Conservation (phyloP, 176 grass and related monocot genomes). For the Leersia perrieri region DNA sequence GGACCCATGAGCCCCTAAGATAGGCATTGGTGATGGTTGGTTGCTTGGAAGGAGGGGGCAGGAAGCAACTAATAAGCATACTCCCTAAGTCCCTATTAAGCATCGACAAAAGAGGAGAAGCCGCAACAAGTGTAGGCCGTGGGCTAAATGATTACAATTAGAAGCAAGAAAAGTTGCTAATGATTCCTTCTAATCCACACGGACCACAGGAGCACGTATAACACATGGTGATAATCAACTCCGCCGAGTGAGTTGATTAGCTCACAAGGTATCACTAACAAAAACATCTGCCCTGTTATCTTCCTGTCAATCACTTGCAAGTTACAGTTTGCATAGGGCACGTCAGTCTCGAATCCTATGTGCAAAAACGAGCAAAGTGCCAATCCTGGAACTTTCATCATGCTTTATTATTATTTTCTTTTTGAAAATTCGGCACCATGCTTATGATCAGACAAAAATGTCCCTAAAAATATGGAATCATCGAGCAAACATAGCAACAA, state of each 20-base stretch:
- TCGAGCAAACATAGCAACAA: background rate
- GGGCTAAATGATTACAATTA: constrained; percentile 14
- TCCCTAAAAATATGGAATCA: background rate
- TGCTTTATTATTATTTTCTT: background rate
- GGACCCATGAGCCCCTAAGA: background rate
- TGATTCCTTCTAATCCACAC: constrained; percentile 25
- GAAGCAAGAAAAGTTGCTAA: constrained; percentile 22
- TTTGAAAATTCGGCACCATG: background rate
- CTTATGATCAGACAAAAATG: too few relatives aligned
- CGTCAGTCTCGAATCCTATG: constrained; percentile 1
- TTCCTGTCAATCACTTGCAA: constrained; percentile 9
- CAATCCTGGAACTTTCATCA: background rate
- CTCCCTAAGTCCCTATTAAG: too few relatives aligned
- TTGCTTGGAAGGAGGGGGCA: constrained; percentile 44
- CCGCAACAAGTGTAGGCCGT: background rate
- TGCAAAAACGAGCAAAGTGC: background rate
- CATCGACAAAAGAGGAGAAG: constrained; percentile 9
- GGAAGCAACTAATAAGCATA: constrained; percentile 27
- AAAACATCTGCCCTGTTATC: background rate
- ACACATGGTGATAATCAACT: constrained; percentile 26
- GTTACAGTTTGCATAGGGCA: background rate
- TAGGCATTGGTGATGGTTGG: constrained; percentile 15
- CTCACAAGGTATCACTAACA: background rate
- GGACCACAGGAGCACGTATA: constrained; percentile 4
- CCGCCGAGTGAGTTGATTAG: background rate